Conservation (phyloP, 2,329 filamentous ascomycete genomes). For the Sodiomyces alkalinus region DNA sequence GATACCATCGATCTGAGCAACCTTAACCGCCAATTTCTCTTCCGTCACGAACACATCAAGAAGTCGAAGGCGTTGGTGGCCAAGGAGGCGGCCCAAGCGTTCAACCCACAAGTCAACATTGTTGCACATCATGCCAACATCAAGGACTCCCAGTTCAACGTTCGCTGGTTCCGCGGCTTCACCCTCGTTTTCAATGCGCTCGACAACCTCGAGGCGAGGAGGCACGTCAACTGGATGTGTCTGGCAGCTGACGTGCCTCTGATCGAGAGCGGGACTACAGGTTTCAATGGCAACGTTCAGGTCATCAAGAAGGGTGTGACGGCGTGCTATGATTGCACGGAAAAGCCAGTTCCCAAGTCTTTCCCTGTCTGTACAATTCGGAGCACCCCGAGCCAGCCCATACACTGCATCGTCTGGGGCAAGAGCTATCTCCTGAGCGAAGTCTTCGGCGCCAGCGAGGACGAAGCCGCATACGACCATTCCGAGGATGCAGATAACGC, state of each 20-base stretch:
- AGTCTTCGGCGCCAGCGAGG: conserved; percentile 83
- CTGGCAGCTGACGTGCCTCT: conserved; percentile 78
- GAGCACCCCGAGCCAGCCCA: conserved; percentile 88
- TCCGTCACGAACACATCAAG: conserved; percentile 93
- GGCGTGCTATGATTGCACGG: conserved; percentile 90
- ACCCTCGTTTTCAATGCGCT: conserved; percentile 88
- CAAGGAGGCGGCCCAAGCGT: conserved; percentile 77
- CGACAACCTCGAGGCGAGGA: conserved; percentile 84
- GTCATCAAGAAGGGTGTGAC: conserved; percentile 86
- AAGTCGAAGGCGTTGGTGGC: conserved; percentile 91
- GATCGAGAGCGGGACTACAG: conserved; percentile 92
- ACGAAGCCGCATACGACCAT: conserved; percentile 67
- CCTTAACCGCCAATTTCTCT: conserved; percentile 93
- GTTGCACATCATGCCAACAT: conserved; percentile 89
- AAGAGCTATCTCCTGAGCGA: conserved; percentile 95
- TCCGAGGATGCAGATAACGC: conserved; percentile 70
- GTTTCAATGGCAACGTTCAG: conserved; percentile 95
- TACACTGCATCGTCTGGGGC: conserved; percentile 97
- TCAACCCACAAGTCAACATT: conserved; percentile 79
- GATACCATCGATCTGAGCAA: conserved; percentile 98
- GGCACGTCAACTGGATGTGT: conserved; percentile 97
- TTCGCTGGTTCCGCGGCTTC: conserved; percentile 78
- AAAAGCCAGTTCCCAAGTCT: conserved; percentile 79
- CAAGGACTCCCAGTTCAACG: conserved; percentile 73
- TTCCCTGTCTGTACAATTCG: conserved; percentile 96